These are phyloP conservation scores for Pleurotus cornucopiae DNA, from an alignment of 768 basidiomycete species.

Conservation along the genomic window DNA sequence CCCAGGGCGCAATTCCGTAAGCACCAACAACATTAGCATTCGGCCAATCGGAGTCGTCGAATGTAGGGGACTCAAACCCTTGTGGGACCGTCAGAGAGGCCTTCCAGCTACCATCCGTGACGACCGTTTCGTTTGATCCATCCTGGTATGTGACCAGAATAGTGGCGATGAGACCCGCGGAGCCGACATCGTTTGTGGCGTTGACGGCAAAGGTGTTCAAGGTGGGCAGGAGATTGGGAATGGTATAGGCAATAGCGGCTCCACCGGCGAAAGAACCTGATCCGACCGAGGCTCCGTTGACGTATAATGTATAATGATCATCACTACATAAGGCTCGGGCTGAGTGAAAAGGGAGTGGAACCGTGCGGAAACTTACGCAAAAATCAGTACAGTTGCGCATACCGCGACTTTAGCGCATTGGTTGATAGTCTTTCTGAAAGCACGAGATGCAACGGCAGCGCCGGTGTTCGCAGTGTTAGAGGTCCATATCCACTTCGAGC, in stretches of 20 bases:
- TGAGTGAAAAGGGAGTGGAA: not conserved
- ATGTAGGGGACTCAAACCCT: not conserved
- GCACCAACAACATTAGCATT: not conserved
- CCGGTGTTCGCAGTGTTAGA: not conserved
- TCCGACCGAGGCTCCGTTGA: constrained; percentile 21
- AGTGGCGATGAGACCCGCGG: constrained; percentile 21
- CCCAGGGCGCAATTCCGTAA: not conserved
- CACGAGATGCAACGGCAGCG: not conserved
- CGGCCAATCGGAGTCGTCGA: not conserved
- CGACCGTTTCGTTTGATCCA: constrained; percentile 13
- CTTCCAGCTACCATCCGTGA: constrained; percentile 21
- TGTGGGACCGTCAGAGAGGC: constrained; percentile 12
- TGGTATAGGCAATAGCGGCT: constrained; percentile 17
- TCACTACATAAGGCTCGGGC: not conserved
- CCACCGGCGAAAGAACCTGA: constrained; percentile 12
- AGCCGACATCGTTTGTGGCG: constrained; percentile 22
- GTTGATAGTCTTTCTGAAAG: not conserved
- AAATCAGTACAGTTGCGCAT: not conserved
- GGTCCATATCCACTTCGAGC: constrained; percentile 6
- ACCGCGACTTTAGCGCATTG: not conserved
- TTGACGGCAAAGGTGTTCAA: constrained; percentile 22
- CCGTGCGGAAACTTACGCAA: not conserved
- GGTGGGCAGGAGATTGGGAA: constrained; percentile 12
- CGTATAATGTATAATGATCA: constrained; percentile 24
- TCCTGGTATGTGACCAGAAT: constrained; percentile 20